Conservation (phyloP, 192 early-diverging fungal genomes). For the Jimgerdemannia flammicorona region DNA sequence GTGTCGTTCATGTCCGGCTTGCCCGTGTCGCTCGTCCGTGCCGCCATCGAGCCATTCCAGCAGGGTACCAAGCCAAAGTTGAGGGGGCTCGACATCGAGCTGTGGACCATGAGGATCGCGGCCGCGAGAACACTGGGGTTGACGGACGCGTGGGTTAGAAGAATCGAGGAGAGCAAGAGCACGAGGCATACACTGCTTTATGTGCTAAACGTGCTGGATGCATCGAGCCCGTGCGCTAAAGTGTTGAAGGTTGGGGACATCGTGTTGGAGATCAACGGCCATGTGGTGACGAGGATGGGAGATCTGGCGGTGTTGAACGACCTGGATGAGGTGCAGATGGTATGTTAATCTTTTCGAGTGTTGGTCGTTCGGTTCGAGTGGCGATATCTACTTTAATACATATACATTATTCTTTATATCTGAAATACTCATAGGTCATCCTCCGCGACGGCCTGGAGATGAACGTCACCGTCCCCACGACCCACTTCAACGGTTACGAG, state of each 20-base stretch:
- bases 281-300: constrained; percentile 54
- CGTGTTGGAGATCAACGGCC: constrained; percentile 64
- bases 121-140: constrained; percentile 59
- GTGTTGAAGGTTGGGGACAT: constrained; percentile 64
- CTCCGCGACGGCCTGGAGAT: constrained; percentile 73
- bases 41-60: constrained; percentile 46
- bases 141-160: constrained; percentile 51
- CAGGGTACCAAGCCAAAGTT: constrained; percentile 45
- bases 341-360: constrained; percentile 18
- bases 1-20: constrained; percentile 59
- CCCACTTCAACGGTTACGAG: constrained; percentile 45
- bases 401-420: background rate
- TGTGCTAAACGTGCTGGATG: constrained; percentile 54
- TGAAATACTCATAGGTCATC: constrained; percentile 31
- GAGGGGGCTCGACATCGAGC: constrained; percentile 58
- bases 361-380: background rate
- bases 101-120: constrained; percentile 55
- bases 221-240: constrained; percentile 44
- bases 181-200: constrained; percentile 54
- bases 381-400: background rate
- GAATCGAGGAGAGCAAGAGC: constrained; percentile 43
- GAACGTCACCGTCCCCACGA: constrained; percentile 60
- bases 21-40: constrained; percentile 41
- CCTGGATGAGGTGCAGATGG: constrained; percentile 46
- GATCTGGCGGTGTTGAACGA: constrained; percentile 51